A percentile compares a stretch with the other conserved stretches of the same genome.
Evolutionary conservation across 1,284 basidiomycete genomes (phyloP).

Genomic region (Naganishia liquefaciens): DNA sequence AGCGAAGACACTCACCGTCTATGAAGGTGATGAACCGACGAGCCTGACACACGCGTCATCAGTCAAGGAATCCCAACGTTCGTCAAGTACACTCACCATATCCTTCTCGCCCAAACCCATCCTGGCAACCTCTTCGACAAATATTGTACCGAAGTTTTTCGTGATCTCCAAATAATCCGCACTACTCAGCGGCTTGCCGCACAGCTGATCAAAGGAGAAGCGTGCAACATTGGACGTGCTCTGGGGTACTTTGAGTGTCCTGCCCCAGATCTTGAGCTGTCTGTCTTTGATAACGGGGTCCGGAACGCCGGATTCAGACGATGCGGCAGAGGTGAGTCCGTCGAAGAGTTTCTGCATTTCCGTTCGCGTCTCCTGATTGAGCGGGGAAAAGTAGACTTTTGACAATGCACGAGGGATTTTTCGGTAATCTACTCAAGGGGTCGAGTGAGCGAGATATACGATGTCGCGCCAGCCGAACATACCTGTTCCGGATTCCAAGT

Average conservation of each 20-base stretch:
- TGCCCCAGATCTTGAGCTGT: constrained; percentile 82
- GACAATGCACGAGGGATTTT: constrained; percentile 84
- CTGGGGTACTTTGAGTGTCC: constrained; percentile 74
- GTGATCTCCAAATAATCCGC: constrained; percentile 97
- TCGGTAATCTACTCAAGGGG: constrained; percentile 73
- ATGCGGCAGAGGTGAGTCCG: constrained; percentile 58
- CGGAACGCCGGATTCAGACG: constrained; percentile 29
- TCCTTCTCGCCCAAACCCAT: constrained; percentile 88
- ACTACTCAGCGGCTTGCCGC: constrained; percentile 84
- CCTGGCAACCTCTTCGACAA: constrained; percentile 82
- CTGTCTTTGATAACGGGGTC: constrained; percentile 65
- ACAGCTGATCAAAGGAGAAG: constrained; percentile 85
- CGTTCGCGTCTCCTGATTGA: constrained; percentile 63
- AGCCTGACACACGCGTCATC: constrained; percentile 59
- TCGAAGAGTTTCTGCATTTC: constrained; percentile 77
- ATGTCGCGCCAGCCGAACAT: constrained; percentile 34
- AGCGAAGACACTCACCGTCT: constrained; percentile 64
- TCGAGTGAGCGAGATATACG: constrained; percentile 11
- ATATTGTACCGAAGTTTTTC: constrained; percentile 80
- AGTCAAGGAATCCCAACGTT: not conserved
- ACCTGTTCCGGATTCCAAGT: constrained; percentile 94
- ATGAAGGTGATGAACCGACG: constrained; percentile 96
- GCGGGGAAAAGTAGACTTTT: constrained; percentile 85
- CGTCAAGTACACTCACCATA: constrained; percentile 50
- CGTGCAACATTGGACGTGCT: constrained; percentile 76